Conservation (phyloP, 73 alveolate genomes). For the Stentor roeselii region DNA sequence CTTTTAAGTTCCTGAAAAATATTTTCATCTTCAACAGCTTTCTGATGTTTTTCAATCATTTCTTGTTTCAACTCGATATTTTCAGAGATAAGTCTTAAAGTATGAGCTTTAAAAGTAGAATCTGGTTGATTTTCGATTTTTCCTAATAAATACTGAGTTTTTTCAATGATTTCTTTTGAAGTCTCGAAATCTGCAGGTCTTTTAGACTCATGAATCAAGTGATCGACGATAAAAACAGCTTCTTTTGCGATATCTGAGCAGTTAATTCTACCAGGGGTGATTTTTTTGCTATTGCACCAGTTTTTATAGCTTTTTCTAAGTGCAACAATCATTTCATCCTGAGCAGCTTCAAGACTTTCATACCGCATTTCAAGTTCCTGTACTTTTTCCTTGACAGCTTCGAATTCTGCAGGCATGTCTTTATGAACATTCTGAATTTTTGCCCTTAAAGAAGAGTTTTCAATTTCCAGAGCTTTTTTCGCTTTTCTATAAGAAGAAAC, state of each 20-base stretch:
- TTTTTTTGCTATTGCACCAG: not conserved
- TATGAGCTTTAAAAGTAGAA: not conserved
- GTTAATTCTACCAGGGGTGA: not conserved
- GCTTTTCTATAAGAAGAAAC: not conserved
- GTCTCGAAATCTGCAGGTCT: not conserved
- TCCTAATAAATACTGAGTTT: not conserved
- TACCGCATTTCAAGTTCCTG: not conserved
- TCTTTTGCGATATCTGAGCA: not conserved
- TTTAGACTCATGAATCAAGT: not conserved
- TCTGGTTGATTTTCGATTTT: not conserved
- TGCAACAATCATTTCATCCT: not conserved
- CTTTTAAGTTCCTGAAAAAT: not conserved
- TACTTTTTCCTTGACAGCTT: not conserved
- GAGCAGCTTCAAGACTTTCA: not conserved
- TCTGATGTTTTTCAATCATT: not conserved
- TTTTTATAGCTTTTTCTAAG: not conserved
- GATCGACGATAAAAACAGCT: not conserved
- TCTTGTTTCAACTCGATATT: conserved; percentile 1
- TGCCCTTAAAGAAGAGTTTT: not conserved
- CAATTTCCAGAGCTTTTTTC: not conserved
- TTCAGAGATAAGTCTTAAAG: not conserved
- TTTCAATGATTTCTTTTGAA: not conserved
- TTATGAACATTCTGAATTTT: not conserved
- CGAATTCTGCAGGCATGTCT: not conserved
- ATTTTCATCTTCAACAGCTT: not conserved